These are phyloP conservation scores for Lomentospora prolificans DNA, from an alignment of 2,329 filamentous ascomycete genomes.

Conservation along the genomic window DNA sequence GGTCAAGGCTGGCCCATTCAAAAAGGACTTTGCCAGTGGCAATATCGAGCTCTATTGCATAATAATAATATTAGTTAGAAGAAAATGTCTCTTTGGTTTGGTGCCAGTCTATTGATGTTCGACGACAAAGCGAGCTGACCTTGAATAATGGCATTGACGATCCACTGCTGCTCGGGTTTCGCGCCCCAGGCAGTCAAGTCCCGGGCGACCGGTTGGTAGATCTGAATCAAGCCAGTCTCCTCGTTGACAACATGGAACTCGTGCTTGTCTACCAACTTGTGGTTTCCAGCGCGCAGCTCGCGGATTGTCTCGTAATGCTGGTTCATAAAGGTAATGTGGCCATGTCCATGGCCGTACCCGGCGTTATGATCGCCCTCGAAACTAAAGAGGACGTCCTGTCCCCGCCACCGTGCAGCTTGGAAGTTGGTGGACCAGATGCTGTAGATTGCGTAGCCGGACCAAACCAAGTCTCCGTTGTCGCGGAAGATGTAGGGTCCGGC, in stretches of 20 bases:
- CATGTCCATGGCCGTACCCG: constrained; percentile 42
- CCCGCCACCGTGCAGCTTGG: constrained; percentile 38
- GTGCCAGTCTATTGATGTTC: too few relatives aligned
- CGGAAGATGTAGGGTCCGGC: constrained; percentile 45
- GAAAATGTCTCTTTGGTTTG: constrained; percentile 20
- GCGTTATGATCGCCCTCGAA: constrained; percentile 45
- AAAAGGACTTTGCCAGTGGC: constrained; percentile 37
- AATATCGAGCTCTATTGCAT: constrained; percentile 33
- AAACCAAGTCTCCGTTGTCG: constrained; percentile 44
- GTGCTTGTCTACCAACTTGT: constrained; percentile 41
- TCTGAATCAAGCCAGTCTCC: constrained; percentile 41
- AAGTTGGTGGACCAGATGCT: constrained; percentile 45
- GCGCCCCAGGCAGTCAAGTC: constrained; percentile 36
- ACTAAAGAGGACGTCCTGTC: constrained; percentile 39
- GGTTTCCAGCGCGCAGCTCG: constrained; percentile 40
- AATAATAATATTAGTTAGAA: not conserved
- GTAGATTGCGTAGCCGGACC: constrained; percentile 45
- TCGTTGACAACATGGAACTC: constrained; percentile 45
- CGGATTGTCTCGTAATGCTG: constrained; percentile 44
- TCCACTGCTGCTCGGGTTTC: constrained; percentile 40
- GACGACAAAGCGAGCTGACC: too few relatives aligned
- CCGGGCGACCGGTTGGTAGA: constrained; percentile 39
- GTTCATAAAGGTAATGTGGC: constrained; percentile 42
- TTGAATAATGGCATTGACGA: constrained; percentile 44
- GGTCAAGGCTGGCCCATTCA: constrained; percentile 26